Base-by-base conservation (phyloP, 306 rosid species). In the Mimosa pudica region DNA sequence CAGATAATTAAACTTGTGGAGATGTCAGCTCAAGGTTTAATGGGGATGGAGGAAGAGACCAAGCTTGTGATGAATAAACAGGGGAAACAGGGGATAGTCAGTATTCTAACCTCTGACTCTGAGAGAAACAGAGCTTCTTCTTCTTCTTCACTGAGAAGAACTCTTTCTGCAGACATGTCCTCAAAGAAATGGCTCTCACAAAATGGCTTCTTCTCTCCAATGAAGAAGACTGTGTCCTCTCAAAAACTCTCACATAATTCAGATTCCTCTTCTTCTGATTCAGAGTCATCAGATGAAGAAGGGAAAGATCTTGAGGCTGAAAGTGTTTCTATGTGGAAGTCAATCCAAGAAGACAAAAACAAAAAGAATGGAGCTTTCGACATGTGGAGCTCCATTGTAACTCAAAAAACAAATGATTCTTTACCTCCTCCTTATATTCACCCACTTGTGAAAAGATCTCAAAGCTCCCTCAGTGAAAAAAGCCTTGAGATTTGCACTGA, bases 91-190 rank as follows among this genome's bases (percentile, higher is more conserved):
- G 97, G 99, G 33, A 89, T 88, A 48, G 91, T 88, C 66, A 80
- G 96, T 77, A 86, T 93, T 80, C 89, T 95, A 36, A 82, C 87
- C 41, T 81, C 89, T 33, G 86, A 84, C 70, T 46, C 18, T 42
- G 89, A 89, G 36, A 83, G 78, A 54, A 68, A 61, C 46, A 55
- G 52, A 79, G 85, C 75, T 18, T 18, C 67, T 61, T 61, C 84
- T 0, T 61, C 86, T 0, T 77, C 93, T 76, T 88, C 98, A 33
- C 77, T 95, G 0, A 74, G 97, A 30, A 80, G 98, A 58, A 88
- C 97, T 75, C 89, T 91, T n/a, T 95, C 99, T 0, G 98, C 98
- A 14, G 96, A 95, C 89, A 91, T 95, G 98, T 95, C 98, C 7
- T 91, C 98, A 13, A 83, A 87, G 85, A 86, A 88, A 63, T 95